A percentile compares a stretch with the other conserved stretches of the same genome.
These are phyloP conservation scores for Microdochium paspali DNA, from an alignment of 2,329 filamentous ascomycete genomes.

Conservation along the genomic window DNA sequence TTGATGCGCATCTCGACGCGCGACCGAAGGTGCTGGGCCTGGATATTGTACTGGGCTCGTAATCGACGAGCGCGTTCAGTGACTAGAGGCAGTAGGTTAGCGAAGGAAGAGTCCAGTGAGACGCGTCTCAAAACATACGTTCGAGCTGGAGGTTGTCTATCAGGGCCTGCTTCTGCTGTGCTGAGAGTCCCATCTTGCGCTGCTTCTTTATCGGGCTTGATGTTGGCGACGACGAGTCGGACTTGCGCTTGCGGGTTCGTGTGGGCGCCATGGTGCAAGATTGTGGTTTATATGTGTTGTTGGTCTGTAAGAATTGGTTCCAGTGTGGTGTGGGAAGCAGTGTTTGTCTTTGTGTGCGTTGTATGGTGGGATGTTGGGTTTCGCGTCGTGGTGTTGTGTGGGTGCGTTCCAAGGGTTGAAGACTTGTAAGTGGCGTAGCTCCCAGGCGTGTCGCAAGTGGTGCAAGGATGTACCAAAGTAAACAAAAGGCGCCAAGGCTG, in stretches of 20 bases:
- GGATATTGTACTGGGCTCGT: conserved; percentile 78
- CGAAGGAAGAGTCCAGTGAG: not conserved
- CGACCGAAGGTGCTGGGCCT: conserved; percentile 75
- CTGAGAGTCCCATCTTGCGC: conserved; percentile 48
- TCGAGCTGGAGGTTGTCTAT: conserved; percentile 87
- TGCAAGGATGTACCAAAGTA: not conserved
- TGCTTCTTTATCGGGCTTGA: conserved; percentile 53
- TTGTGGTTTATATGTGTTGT: not conserved
- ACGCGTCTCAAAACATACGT: conserved; percentile 41
- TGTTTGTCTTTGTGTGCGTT: not conserved
- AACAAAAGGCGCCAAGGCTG: conserved; percentile 1
- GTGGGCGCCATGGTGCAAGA: conserved; percentile 33
- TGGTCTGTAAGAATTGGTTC: not conserved
- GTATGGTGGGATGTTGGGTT: not conserved
- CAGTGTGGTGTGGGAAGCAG: not conserved
- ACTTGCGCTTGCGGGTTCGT: conserved; percentile 36
- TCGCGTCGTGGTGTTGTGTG: not conserved
- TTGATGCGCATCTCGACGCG: conserved; percentile 91
- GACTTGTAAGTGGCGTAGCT: conserved; percentile 4
- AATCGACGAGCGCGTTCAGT: conserved; percentile 57
- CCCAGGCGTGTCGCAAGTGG: not conserved
- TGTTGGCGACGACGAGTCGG: conserved; percentile 24
- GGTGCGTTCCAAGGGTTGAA: conserved; percentile 7
- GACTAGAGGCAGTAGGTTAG: conserved; percentile 11
- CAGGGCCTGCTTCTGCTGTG: conserved; percentile 72